Evolutionary conservation across 306 rosid species (phyloP).

Genomic region (Inga oerstediana): DNA sequence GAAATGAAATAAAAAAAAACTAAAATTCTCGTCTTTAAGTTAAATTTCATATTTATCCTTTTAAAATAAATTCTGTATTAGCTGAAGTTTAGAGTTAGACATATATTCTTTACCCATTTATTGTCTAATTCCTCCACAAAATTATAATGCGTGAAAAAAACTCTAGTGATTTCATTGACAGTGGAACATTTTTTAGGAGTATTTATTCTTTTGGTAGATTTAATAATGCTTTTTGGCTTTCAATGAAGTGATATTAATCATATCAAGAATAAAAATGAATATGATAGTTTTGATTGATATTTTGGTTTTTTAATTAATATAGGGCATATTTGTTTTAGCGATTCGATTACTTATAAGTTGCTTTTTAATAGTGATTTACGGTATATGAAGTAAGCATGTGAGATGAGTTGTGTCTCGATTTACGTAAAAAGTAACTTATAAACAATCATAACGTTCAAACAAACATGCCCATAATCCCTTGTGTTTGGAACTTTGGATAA

Average conservation of each 20-base stretch:
- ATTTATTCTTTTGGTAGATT: neutral
- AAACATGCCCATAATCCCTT: too few relatives aligned
- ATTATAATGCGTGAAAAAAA: neutral
- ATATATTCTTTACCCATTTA: neutral
- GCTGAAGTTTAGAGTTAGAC: neutral
- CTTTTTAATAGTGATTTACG: too few relatives aligned
- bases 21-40: neutral
- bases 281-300: neutral
- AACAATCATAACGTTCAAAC: too few relatives aligned
- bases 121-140: neutral
- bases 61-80: neutral
- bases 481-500: neutral
- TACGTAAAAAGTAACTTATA: too few relatives aligned
- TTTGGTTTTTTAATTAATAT: slow-evolving; percentile 29
- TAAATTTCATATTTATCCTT: neutral
- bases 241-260: neutral
- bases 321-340: too few relatives aligned
- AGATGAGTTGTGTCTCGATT: too few relatives aligned
- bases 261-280: neutral
- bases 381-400: too few relatives aligned
- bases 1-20: neutral
- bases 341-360: too few relatives aligned
- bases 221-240: too few relatives aligned
- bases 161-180: neutral
- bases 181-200: neutral